Evolutionary conservation across 140 eudicot genomes (phyloP).

Genomic region (Ambrosia hybrid): DNA sequence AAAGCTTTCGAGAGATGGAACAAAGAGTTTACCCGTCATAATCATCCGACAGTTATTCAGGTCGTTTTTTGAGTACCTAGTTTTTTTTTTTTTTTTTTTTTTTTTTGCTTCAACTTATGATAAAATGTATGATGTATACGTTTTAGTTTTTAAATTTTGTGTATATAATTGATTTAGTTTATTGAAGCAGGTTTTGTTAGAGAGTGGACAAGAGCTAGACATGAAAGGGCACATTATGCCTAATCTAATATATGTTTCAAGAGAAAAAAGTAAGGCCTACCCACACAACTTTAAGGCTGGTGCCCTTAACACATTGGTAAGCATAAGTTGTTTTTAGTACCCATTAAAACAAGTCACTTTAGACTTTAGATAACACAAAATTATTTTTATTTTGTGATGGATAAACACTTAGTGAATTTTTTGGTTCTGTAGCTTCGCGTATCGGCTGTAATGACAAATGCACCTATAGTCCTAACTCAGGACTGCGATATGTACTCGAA

Average conservation of each 20-base stretch:
- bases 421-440: slow-evolving; percentile 60
- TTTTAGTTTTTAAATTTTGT: not conserved
- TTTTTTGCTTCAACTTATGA: not conserved
- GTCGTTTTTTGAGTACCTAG: slow-evolving; percentile 9
- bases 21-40: slow-evolving; percentile 38
- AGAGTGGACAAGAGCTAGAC: slow-evolving; percentile 37
- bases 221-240: slow-evolving; percentile 42
- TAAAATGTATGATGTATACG: not conserved
- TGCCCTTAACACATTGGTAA: slow-evolving; percentile 52
- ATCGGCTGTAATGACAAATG: slow-evolving; percentile 77
- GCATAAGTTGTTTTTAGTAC: not conserved
- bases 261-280: slow-evolving; percentile 34
- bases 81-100: not conserved
- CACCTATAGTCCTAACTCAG: slow-evolving; percentile 68
- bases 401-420: not conserved
- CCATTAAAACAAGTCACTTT: too few species aligned
- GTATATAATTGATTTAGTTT: not conserved
- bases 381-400: not conserved
- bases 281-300: slow-evolving; percentile 56
- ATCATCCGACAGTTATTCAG: slow-evolving; percentile 67
- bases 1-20: slow-evolving; percentile 44
- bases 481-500: slow-evolving; percentile 94
- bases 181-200: slow-evolving; percentile 41
- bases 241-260: slow-evolving; percentile 49
- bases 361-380: too few species aligned